Evolutionary conservation across 2,329 filamentous ascomycete species (phyloP).

Genomic region (Hypoxylon sp.): DNA sequence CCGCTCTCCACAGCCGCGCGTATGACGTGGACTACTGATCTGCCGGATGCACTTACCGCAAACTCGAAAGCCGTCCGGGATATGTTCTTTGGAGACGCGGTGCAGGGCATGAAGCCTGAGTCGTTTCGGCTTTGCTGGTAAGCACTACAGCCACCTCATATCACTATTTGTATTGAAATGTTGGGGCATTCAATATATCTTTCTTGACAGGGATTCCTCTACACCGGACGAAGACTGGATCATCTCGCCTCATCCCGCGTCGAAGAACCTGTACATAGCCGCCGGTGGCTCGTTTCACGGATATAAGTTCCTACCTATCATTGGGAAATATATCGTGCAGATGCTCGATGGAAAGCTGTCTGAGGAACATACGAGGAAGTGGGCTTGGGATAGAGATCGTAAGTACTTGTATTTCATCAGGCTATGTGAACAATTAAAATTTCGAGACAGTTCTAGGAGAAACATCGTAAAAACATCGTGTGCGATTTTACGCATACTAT

Average conservation of each 20-base stretch:
- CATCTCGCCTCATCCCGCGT: slow-evolving; percentile 65
- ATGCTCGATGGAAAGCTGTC: slow-evolving; percentile 60
- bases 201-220: slow-evolving; percentile 68
- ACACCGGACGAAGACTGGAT: slow-evolving; percentile 70
- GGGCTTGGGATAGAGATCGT: slow-evolving; percentile 68
- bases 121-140: slow-evolving; percentile 75
- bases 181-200: slow-evolving; percentile 56
- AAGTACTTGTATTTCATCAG: slow-evolving; percentile 43
- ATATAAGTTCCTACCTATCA: slow-evolving; percentile 73
- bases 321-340: slow-evolving; percentile 70
- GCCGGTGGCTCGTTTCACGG: slow-evolving; percentile 73
- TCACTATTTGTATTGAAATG: background rate
- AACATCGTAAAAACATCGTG: background rate
- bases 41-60: slow-evolving; percentile 64
- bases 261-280: slow-evolving; percentile 67
- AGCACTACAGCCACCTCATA: slow-evolving; percentile 36
- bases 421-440: background rate
- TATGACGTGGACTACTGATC: slow-evolving; percentile 54
- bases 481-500: background rate
- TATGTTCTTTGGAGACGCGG: slow-evolving; percentile 68
- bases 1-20: slow-evolving; percentile 71
- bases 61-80: slow-evolving; percentile 67
- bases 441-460: background rate
- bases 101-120: slow-evolving; percentile 66
- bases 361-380: slow-evolving; percentile 58